Percentiles rank a stretch among this genome's conserved stretches.
phyloP scores from a whole-genome alignment of 2,329 filamentous ascomycete genomes.

The Fusarium sp. region DNA sequence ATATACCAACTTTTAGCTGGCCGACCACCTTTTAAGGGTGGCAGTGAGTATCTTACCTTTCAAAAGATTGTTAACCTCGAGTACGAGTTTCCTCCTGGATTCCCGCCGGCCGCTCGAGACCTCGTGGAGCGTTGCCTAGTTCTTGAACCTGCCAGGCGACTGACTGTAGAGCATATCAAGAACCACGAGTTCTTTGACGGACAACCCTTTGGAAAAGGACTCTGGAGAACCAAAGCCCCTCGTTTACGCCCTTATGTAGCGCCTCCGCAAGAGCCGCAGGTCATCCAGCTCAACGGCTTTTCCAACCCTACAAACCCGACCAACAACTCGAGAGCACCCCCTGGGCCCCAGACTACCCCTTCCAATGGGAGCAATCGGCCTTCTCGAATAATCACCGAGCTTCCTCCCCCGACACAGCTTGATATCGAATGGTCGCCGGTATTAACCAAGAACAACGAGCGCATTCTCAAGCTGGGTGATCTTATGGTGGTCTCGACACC shows the following conservation, averaged over 20 bases:
- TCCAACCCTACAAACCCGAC: conserved; percentile 49
- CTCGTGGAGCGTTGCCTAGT: conserved; percentile 91
- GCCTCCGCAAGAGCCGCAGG: conserved; percentile 76
- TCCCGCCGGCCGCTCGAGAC: conserved; percentile 86
- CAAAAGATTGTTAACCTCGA: conserved; percentile 97
- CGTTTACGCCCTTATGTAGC: conserved; percentile 86
- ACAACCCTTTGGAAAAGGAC: conserved; percentile 80
- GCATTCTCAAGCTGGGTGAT: conserved; percentile 94
- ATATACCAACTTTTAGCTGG: conserved; percentile 96
- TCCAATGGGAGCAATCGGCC: conserved; percentile 68
- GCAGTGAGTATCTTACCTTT: conserved; percentile 95
- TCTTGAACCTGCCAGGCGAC: conserved; percentile 82
- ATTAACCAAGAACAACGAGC: conserved; percentile 87
- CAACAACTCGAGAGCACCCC: conserved; percentile 48
- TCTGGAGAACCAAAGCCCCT: conserved; percentile 93
- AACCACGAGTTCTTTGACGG: conserved; percentile 96
- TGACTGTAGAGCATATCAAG: conserved; percentile 96
- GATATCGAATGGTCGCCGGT: conserved; percentile 99
- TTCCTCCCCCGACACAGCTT: conserved; percentile 94
- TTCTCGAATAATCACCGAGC: conserved; percentile 88
- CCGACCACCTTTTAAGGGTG: conserved; percentile 95
- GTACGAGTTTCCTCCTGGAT: conserved; percentile 91
- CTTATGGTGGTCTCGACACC: conserved; percentile 85
- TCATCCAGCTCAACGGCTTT: conserved; percentile 77
- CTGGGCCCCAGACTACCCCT: conserved; percentile 52